Evolutionary conservation across 345 rosid genomes (phyloP), one percentile per base, ranked within the genome.

Genomic region (Acer saccharum): DNA sequence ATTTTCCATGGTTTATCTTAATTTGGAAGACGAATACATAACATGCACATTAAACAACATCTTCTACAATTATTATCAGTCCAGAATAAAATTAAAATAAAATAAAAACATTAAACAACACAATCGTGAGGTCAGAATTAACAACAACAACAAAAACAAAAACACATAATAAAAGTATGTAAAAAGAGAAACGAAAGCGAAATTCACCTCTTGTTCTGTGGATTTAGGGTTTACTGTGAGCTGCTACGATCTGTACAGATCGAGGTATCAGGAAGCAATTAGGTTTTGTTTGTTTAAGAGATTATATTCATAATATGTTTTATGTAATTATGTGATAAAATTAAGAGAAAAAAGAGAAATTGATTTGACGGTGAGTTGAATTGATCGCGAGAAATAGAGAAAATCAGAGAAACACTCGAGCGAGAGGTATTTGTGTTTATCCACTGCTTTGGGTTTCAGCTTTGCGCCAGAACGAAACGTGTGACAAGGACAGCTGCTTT

Each of bases 241-340:
- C 68, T 69, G 43, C 50, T 67, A 65, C 77, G 84, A 82, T 78
- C 81, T 65, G 74, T 60, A 72, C n/a, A 11, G 50, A 78, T 71
- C 66, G 52, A 68, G 75, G 72, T 39, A 60, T 63, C 41, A 23
- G 75, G 41, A 69, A 76, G 73, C 3, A 27, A 43, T 48, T 10
- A 35, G 52, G 71, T 41, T 69, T 10, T 25, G 25, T 69, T 11
- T 25, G 27, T 27, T 41, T 14, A 39, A 13, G 21, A 20, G 39
- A 21, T 8, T n/a, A 20, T 20, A 10, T 13, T 58, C 11, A 58
- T 60, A 11, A 72, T 35, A 6, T 58, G 65, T 41, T 32, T 32
- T 32, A 32, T 32, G 35, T 32, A 32, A 32, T 39, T 35, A 20
- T 25, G n/a, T 1, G 16, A 72, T 55, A 20, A 20, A 29, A 9